Evolutionary conservation across 257 asterid species (phyloP).

Genomic region (Solanum neorickii): DNA sequence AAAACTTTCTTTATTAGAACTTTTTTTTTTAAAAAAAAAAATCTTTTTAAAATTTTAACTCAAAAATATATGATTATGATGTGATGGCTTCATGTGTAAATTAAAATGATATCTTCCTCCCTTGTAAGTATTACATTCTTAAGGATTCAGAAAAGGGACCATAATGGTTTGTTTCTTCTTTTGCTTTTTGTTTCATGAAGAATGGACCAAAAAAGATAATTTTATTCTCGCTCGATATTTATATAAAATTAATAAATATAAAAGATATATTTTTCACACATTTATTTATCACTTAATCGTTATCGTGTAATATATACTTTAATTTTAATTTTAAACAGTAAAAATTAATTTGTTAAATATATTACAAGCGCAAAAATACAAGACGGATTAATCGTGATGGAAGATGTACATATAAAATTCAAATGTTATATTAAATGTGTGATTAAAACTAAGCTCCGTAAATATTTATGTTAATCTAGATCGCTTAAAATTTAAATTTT

Average conservation of each 20-base stretch:
- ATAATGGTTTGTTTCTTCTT: background rate
- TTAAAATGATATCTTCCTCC: background rate
- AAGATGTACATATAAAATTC: background rate
- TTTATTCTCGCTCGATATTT: background rate
- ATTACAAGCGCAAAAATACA: background rate
- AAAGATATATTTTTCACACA: fast-evolving
- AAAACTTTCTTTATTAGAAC: fast-evolving
- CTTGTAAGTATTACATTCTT: background rate
- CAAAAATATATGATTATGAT: background rate
- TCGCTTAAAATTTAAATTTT: background rate
- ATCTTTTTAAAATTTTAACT: background rate
- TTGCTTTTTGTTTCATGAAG: background rate
- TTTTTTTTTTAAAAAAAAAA: background rate
- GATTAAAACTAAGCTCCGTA: background rate
- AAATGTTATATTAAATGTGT: background rate
- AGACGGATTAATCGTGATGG: background rate
- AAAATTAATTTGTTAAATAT: background rate
- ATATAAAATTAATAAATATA: background rate
- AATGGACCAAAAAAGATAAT: background rate
- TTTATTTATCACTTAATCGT: background rate
- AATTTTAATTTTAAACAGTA: background rate
- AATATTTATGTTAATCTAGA: background rate
- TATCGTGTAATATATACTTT: background rate
- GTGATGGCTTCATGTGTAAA: background rate
- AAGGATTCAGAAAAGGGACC: background rate